A percentile compares a stretch with the other conserved stretches of the same genome.
Conservation (phyloP, 2,329 filamentous ascomycete species). For the Torrubiella hemipterigena region DNA sequence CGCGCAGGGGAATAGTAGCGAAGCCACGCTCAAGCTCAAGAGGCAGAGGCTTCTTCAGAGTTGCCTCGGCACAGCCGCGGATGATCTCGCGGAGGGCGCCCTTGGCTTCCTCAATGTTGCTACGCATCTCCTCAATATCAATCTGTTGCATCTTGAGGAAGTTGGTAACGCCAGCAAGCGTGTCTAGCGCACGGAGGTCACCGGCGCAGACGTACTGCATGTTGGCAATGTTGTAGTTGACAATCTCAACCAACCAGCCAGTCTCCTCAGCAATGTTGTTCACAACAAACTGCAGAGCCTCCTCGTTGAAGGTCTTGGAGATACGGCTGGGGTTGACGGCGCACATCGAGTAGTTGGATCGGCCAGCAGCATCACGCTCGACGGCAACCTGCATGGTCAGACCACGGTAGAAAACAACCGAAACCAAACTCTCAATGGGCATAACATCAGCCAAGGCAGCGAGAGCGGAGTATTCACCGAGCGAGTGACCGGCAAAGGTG, state of each 20-base stretch:
- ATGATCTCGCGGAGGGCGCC: slow-evolving; percentile 85
- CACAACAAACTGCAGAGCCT: slow-evolving; percentile 91
- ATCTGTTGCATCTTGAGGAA: slow-evolving; percentile 95
- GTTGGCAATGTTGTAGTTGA: slow-evolving; percentile 84
- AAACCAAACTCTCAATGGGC: slow-evolving; percentile 98
- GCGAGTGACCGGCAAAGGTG: slow-evolving; percentile 94
- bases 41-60: slow-evolving; percentile 76
- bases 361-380: slow-evolving; percentile 82
- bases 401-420: slow-evolving; percentile 97
- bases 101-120: slow-evolving; percentile 85
- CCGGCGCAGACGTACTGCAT: slow-evolving; percentile 65
- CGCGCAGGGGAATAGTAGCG: slow-evolving; percentile 90
- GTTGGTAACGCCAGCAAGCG: slow-evolving; percentile 72
- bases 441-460: slow-evolving; percentile 95
- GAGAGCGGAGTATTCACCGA: slow-evolving; percentile 95
- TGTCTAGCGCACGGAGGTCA: slow-evolving; percentile 60
- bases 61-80: slow-evolving; percentile 73
- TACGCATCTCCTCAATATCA: slow-evolving; percentile 87
- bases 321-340: slow-evolving; percentile 97
- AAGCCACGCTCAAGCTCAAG: slow-evolving; percentile 89
- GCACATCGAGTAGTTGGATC: slow-evolving; percentile 99
- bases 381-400: slow-evolving; percentile 99
- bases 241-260: slow-evolving; percentile 93
- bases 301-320: slow-evolving; percentile 97
- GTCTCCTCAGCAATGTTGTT: slow-evolving; percentile 91